These are phyloP conservation scores for Sphaerobolus stellatus DNA, from an alignment of 1,284 basidiomycete genomes.

Conservation along the genomic window DNA sequence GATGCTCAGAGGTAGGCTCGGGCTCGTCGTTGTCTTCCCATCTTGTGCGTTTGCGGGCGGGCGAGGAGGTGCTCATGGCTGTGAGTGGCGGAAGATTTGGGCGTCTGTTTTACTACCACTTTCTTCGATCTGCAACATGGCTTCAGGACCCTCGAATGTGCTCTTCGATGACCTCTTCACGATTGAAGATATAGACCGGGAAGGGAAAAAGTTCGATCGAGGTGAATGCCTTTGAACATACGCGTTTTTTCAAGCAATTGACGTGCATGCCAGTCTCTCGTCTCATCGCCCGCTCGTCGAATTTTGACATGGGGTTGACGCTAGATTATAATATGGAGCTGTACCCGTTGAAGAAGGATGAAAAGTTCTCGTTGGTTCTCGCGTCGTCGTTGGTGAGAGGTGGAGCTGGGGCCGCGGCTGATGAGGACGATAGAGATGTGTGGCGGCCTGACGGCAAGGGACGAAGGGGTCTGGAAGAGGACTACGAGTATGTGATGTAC, in stretches of 20 bases:
- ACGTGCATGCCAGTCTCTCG: slow-evolving; percentile 66
- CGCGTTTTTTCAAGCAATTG: not conserved
- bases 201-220: slow-evolving; percentile 97
- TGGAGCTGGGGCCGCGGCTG: slow-evolving; percentile 41
- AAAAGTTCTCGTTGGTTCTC: slow-evolving; percentile 84
- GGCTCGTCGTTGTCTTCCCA: slow-evolving; percentile 55
- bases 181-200: slow-evolving; percentile 81
- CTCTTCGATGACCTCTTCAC: slow-evolving; percentile 91
- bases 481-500: slow-evolving; percentile 99
- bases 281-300: slow-evolving; percentile 79
- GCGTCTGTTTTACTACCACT: not conserved
- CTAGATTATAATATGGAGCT: slow-evolving; percentile 91
- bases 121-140: slow-evolving; percentile 41
- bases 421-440: slow-evolving; percentile 60
- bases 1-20: slow-evolving; percentile 30
- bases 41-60: slow-evolving; percentile 66
- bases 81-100: slow-evolving; percentile 5
- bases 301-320: slow-evolving; percentile 86
- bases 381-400: slow-evolving; percentile 79
- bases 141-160: slow-evolving; percentile 65
- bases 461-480: slow-evolving; percentile 85
- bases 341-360: slow-evolving; percentile 66
- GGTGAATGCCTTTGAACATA: slow-evolving; percentile 49
- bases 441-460: slow-evolving; percentile 91
- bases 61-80: slow-evolving; percentile 39